Conservation (phyloP, 208 protist species). For the Porcisia deanei region DNA sequence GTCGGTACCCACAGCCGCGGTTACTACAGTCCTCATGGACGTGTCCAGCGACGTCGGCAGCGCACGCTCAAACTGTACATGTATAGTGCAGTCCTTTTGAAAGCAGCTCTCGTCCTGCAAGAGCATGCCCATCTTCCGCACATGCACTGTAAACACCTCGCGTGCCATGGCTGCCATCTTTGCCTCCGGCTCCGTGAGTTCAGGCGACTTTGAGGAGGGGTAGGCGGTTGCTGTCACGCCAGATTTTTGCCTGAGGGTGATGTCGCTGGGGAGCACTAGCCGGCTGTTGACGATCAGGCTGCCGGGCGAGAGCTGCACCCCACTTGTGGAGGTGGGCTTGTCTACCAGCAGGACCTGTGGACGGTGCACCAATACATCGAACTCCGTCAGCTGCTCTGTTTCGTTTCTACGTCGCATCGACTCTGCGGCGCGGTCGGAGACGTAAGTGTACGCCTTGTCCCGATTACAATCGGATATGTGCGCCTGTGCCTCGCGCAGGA, state of each 20-base stretch:
- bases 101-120: constrained; percentile 38
- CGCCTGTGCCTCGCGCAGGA: constrained; percentile 47
- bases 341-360: constrained; percentile 62
- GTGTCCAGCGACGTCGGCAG: constrained; percentile 5
- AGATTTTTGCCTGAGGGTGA: background rate
- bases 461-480: constrained; percentile 72
- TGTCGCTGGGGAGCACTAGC: constrained; percentile 26
- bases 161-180: constrained; percentile 1
- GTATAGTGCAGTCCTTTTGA: constrained; percentile 42
- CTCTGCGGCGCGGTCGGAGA: constrained; percentile 48
- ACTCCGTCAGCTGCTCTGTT: constrained; percentile 47
- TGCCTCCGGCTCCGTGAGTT: constrained; percentile 3
- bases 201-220: background rate
- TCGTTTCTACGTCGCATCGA: constrained; percentile 31
- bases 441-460: constrained; percentile 71
- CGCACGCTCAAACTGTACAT: constrained; percentile 31
- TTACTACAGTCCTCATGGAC: background rate
- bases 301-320: constrained; percentile 63
- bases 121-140: constrained; percentile 34
- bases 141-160: constrained; percentile 36
- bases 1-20: background rate
- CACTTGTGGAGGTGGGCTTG: constrained; percentile 31
- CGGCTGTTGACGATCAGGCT: constrained; percentile 53
- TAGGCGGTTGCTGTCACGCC: background rate
- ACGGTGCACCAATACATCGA: constrained; percentile 63